Evolutionary conservation across 257 asterid species (phyloP).

Genomic region (Solanum tarijense): DNA sequence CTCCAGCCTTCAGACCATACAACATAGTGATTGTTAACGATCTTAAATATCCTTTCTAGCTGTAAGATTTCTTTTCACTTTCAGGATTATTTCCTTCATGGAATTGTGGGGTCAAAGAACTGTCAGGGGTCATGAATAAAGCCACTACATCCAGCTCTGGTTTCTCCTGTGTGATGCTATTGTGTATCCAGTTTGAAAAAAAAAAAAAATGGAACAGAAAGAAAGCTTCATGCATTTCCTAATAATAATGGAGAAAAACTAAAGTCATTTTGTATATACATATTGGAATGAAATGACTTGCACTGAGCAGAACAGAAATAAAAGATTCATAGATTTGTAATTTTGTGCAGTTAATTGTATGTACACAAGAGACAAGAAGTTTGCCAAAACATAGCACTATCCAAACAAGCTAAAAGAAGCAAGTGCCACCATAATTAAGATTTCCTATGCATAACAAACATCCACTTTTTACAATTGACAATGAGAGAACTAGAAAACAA

Average conservation of each 20-base stretch:
- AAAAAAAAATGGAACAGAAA: background rate
- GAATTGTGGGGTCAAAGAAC: background rate
- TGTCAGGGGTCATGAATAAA: background rate
- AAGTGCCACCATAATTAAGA: background rate
- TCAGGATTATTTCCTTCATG: background rate
- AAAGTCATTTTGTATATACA: background rate
- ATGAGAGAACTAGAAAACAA: background rate
- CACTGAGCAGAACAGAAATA: background rate
- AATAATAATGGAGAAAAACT: background rate
- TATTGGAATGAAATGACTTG: background rate
- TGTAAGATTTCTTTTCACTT: background rate
- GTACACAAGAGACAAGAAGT: background rate
- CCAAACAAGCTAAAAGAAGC: background rate
- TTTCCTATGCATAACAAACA: background rate
- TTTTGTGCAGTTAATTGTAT: background rate
- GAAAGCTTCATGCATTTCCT: background rate
- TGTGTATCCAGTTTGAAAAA: background rate
- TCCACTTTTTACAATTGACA: slow-evolving; percentile 4
- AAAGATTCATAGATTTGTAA: background rate
- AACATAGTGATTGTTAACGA: background rate
- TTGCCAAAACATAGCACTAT: background rate
- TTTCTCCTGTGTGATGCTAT: background rate
- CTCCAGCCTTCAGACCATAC: background rate
- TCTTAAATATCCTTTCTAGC: background rate
- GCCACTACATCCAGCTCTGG: background rate